A percentile compares a stretch with the other conserved stretches of the same genome.
Conservation (phyloP, 1,284 basidiomycete genomes). For the Cutaneotrichosporon spelunceum region DNA sequence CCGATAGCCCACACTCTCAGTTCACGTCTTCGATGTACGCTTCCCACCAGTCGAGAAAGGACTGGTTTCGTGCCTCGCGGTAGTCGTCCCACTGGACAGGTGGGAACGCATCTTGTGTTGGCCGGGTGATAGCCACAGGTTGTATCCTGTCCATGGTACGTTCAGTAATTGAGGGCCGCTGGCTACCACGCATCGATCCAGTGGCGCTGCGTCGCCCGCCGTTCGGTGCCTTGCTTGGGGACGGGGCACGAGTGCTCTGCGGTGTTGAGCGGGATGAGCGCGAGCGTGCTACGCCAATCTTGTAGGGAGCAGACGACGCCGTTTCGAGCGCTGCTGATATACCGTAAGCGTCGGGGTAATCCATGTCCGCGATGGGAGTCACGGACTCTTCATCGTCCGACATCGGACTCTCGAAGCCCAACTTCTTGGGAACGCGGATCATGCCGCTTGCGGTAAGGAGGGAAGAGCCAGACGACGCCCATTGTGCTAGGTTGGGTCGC, state of each 20-base stretch:
- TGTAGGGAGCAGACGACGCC: neutral
- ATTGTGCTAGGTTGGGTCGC: neutral
- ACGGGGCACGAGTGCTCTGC: constrained; percentile 20
- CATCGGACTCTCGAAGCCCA: constrained; percentile 18
- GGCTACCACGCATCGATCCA: constrained; percentile 8
- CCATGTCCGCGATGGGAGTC: constrained; percentile 19
- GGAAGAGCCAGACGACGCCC: neutral
- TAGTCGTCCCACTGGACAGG: constrained; percentile 19
- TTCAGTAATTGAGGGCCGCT: constrained; percentile 14
- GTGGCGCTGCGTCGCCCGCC: constrained; percentile 8
- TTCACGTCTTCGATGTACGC: constrained; percentile 45
- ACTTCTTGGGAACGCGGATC: constrained; percentile 6
- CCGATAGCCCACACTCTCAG: neutral
- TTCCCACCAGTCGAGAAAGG: constrained; percentile 40
- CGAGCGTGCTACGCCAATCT: neutral
- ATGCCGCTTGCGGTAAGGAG: neutral
- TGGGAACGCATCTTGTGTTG: constrained; percentile 14
- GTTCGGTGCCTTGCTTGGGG: constrained; percentile 5
- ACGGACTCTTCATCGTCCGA: constrained; percentile 13
- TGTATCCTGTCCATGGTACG: constrained; percentile 14
- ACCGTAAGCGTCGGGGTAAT: constrained; percentile 37
- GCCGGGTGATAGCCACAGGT: constrained; percentile 13
- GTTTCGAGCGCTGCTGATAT: constrained; percentile 22
- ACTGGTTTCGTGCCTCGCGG: constrained; percentile 13
- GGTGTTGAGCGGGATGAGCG: constrained; percentile 19